Base-by-base conservation (phyloP, 139 green algal genomes). In the Chlamydomonas incerta region DNA sequence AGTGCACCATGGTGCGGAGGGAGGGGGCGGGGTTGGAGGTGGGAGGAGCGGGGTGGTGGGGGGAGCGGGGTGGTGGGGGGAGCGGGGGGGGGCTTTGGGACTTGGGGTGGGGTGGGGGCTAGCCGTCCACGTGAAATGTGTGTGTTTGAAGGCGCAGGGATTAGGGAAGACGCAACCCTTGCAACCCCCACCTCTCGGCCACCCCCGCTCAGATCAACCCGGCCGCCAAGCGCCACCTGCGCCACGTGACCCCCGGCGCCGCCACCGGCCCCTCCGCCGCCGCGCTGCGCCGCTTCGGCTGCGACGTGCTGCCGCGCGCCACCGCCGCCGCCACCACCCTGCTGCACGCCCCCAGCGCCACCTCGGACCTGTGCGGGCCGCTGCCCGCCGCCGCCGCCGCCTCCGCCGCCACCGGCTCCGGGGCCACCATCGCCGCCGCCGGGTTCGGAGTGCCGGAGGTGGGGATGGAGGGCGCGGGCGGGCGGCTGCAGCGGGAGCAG, bases 181-280 rank as follows among this genome's bases (percentile, higher is more conserved):
- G 6, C 41, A 50, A 5, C 41, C 10, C 26, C 41, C 10, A 28
- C 8, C 41, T 5, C 41, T 31, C 29, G 1, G 18, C 8, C 73
- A 31, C 24, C 21, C 23, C 21, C 21, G 24, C 11, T 4, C 77
- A 84, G 77, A 65, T 84, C 62, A 89, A 71, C 34, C 85, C 92
- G 0, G 34, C 58, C 24, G 89, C 93, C 18, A 92, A 93, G 87
- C 83, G 90, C n/a, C 93, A 98, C 89, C 91, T 98, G 76, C 89
- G 95, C 4, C 87, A 95, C 71, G 91, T 94, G 3, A 95, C 94
- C 9, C 88, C 87, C 0, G 88, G 92, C 23, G 80, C 75, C 0
- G 57, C 24, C 5, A 57, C 84, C 3, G 82, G 62, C 55, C 14
- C 58, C 28, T 34, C 37, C 0, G 55, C 33, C 28, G 35, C 37